Evolutionary conservation across 2,329 filamentous ascomycete genomes (phyloP).

Genomic region (Aureobasidium sp.): DNA sequence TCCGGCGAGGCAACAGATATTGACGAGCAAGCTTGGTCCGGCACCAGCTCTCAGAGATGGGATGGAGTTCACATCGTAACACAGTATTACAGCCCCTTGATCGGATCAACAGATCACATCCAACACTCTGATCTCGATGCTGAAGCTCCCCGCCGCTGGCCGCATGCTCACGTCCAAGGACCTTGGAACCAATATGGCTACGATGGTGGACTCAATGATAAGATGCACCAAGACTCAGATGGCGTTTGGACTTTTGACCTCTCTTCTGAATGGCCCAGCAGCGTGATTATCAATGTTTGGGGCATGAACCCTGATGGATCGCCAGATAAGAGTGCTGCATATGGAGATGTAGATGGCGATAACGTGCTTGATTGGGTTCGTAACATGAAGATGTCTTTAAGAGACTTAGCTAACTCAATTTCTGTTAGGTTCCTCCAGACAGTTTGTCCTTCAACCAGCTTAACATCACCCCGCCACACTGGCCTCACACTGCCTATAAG

Average conservation of each 20-base stretch:
- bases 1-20: slow-evolving; percentile 45
- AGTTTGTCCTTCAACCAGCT: slow-evolving; percentile 49
- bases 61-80: slow-evolving; percentile 54
- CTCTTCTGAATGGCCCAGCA: slow-evolving; percentile 56
- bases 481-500: slow-evolving; percentile 49
- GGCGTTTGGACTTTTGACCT: slow-evolving; percentile 54
- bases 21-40: slow-evolving; percentile 47
- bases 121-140: slow-evolving; percentile 51
- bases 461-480: slow-evolving; percentile 53
- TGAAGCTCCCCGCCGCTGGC: slow-evolving; percentile 4
- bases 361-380: slow-evolving; percentile 54
- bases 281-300: slow-evolving; percentile 59
- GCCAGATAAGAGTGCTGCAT: slow-evolving; percentile 53
- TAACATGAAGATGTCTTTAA: no score
- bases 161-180: neutral
- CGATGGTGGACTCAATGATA: slow-evolving; percentile 3
- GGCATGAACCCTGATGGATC: slow-evolving; percentile 58
- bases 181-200: slow-evolving; percentile 7
- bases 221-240: slow-evolving; percentile 41
- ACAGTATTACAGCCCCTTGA: slow-evolving; percentile 55
- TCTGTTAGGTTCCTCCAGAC: slow-evolving; percentile 55
- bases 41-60: slow-evolving; percentile 53
- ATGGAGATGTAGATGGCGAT: slow-evolving; percentile 56
- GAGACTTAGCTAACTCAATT: no score
- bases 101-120: slow-evolving; percentile 54